Evolutionary conservation across 2,329 filamentous ascomycete genomes (phyloP), one percentile per base, ranked within the genome.

Genomic region (Aureobasidium sp.): DNA sequence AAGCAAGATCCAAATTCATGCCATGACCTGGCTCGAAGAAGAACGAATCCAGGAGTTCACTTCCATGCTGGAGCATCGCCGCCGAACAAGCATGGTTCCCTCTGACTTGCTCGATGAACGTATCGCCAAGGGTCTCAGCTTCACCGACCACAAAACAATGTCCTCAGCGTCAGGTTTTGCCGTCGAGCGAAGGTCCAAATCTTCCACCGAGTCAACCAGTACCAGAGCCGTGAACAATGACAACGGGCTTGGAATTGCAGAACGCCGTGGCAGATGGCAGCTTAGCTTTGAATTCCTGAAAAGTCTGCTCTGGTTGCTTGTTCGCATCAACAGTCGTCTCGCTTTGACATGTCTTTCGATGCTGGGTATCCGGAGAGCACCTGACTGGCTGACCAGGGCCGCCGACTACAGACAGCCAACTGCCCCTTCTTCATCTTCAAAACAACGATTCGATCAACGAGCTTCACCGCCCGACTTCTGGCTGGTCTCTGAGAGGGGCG

Each of bases 11-110:
- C 86, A 84, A 63, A 78, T 95, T 2, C 85, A 85, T 64, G 78
- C 81, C 37, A 86, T 86, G 74, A 96, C 94, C 0, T 99, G 94
- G 93, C 77, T 97, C 3, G 94, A 99, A 70, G 89, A 93, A 67
- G 89, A 95, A 65, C 83, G 92, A 6, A 79, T 93, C 10, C 81
- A 85, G 46, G 90, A 97, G 68, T 78, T 95, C 3, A 70, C 71
- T 25, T 74, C 75, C 4, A 72, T 76, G 45, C 68, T 73, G 45
- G 70, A 71, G 21, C 71, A 74, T 37, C 70, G 70, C 47, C 69
- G 74, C 17, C 71, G 67, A 23, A 60, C 71, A 10, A 69, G 71
- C 37, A 61, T 69, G 11, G 69, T 79, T 57, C 77, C 77, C 1
- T 51, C 69, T 3, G 77, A 79, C 63, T 67, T 79, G 25, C 70